Evolutionary conservation across 768 basidiomycete genomes (phyloP).

Genomic region (Rhizopogon salebrosus): DNA sequence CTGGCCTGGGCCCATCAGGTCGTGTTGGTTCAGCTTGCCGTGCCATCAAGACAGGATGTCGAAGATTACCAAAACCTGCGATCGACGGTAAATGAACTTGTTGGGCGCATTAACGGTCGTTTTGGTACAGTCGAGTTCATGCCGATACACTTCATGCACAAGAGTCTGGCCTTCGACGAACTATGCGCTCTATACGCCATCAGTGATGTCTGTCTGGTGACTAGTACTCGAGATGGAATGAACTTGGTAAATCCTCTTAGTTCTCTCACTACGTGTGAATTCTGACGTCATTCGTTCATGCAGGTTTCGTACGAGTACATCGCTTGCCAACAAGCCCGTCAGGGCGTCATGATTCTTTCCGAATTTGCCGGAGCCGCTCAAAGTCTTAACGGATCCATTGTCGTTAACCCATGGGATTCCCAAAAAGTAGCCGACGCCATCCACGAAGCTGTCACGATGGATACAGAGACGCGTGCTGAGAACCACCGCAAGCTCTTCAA

Average conservation of each 20-base stretch:
- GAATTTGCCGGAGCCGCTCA: slow-evolving; percentile 99
- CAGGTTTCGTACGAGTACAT: slow-evolving; percentile 99
- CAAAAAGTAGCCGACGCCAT: slow-evolving; percentile 98
- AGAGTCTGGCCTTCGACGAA: slow-evolving; percentile 88
- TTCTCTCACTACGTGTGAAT: neutral
- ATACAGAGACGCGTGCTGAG: slow-evolving; percentile 72
- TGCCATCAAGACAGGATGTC: slow-evolving; percentile 96
- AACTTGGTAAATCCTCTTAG: slow-evolving; percentile 70
- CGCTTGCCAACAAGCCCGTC: slow-evolving; percentile 86
- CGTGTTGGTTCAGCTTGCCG: slow-evolving; percentile 93
- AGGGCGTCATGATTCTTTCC: slow-evolving; percentile 96
- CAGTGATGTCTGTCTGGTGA: slow-evolving; percentile 93
- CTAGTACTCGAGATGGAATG: slow-evolving; percentile 96
- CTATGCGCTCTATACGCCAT: slow-evolving; percentile 96
- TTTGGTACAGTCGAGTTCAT: slow-evolving; percentile 99
- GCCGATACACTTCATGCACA: slow-evolving; percentile 99
- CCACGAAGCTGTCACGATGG: slow-evolving; percentile 90
- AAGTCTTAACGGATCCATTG: slow-evolving; percentile 89
- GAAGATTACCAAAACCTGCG: slow-evolving; percentile 99
- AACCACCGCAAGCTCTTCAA: slow-evolving; percentile 96
- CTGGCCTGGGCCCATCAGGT: slow-evolving; percentile 44
- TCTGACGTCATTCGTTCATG: slow-evolving; percentile 8
- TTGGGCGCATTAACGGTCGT: slow-evolving; percentile 96
- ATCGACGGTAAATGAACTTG: slow-evolving; percentile 93
- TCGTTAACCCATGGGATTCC: slow-evolving; percentile 99